Base-by-base conservation (phyloP, 2,329 filamentous ascomycete species). In the Rachicladosporium sp. region DNA sequence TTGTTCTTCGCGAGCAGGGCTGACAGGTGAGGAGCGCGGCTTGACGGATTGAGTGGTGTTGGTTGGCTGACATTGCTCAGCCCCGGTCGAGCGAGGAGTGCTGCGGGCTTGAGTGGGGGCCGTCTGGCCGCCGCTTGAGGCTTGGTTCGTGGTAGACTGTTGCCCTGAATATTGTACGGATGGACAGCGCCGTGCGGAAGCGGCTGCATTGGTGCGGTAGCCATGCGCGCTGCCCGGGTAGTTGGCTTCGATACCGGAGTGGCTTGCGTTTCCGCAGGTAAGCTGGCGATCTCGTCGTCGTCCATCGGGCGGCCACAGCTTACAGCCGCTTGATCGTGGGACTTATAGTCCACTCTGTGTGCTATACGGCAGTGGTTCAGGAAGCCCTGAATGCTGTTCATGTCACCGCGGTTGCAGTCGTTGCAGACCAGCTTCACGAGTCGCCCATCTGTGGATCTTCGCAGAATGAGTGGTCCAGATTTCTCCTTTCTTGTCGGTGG, bases 311-410 rank as follows among this genome's bases (percentile, higher is more conserved):
- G 80, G 38, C 91, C 91, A 51, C 86, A 93, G 43, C 83, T 82
- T 41, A 88, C 73, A 29, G 89, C 91, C 46, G 91, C 91, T 54
- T 88, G 85, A 60, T 96, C 89, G 55, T 98, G 91, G 52, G 86
- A 95, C 64, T 93, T 89, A 68, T 88, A 96, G 47, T 93, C 87
- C 43, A 85, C 75, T 57, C 82, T 83, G 64, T 98, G 91, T 19
- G 88, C 87, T 52, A 98, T 96, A 42, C 91, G 86, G 59, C 89
- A 96, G 58, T 98, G 91, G 57, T 98, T 98, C 66, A 98, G 91
- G 64, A 96, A 96, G n/a, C 91, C 91, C 61, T 96, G 91, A 0
- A 88, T 93, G 65, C 88, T 96, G 41, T 82, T 88, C 56, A 96
- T 96, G 60, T 95, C 85, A 58, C 86, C 84, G 47, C 89, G 75